phyloP scores from a whole-genome alignment of 2,329 filamentous ascomycete species.

The Anthostomella pinea region DNA sequence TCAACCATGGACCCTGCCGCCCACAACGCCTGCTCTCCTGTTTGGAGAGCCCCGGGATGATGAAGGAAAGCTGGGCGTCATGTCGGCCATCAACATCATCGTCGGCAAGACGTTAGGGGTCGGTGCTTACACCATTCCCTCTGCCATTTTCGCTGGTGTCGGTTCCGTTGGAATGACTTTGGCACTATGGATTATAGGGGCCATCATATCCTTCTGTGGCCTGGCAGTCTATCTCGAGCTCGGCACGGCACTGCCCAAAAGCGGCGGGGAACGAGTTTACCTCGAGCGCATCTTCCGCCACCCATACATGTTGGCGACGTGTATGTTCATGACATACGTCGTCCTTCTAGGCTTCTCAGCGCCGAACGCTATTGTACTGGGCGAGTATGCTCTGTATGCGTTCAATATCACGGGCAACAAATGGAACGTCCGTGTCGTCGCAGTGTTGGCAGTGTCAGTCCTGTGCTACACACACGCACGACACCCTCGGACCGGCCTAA shows the following conservation, averaged over 20 bases:
- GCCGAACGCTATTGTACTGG: conserved; percentile 50
- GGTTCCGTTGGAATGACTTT: conserved; percentile 54
- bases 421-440: conserved; percentile 49
- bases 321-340: conserved; percentile 36
- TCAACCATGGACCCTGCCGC: conserved; percentile 21
- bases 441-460: conserved; percentile 43
- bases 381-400: conserved; percentile 49
- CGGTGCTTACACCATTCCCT: conserved; percentile 53
- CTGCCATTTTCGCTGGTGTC: conserved; percentile 52
- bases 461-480: conserved; percentile 46
- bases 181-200: conserved; percentile 53
- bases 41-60: conserved; percentile 7
- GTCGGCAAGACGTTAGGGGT: conserved; percentile 39
- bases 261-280: conserved; percentile 52
- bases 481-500: conserved; percentile 45
- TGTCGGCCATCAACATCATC: conserved; percentile 37
- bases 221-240: conserved; percentile 46
- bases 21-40: conserved; percentile 16
- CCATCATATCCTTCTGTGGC: conserved; percentile 43
- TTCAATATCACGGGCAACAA: conserved; percentile 37
- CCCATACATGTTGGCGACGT: conserved; percentile 11
- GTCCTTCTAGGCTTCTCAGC: conserved; percentile 50
- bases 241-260: conserved; percentile 42
- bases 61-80: conserved; percentile 33
- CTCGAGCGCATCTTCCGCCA: conserved; percentile 50